Conservation (phyloP, 2,329 filamentous ascomycete genomes). For the Aspergillus texensis region DNA sequence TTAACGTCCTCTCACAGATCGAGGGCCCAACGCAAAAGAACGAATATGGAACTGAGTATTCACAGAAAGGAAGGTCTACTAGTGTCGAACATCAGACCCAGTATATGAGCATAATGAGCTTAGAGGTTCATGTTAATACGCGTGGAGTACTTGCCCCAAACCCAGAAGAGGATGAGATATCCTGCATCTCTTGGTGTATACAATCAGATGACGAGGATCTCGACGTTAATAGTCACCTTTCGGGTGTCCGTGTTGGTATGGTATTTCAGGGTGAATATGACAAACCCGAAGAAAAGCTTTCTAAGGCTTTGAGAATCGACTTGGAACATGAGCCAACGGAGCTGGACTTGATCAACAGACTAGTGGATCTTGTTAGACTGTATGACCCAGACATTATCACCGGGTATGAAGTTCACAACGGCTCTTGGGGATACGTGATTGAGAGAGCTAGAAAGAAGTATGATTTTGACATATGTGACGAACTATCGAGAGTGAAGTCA, state of each 20-base stretch:
- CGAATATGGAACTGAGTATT: constrained; percentile 82
- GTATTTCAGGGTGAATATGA: constrained; percentile 69
- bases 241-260: constrained; percentile 67
- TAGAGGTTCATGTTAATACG: constrained; percentile 91
- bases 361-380: constrained; percentile 81
- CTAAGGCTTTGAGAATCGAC: constrained; percentile 63
- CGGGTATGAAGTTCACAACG: constrained; percentile 90
- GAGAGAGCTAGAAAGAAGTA: constrained; percentile 85
- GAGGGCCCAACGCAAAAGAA: constrained; percentile 84
- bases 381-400: constrained; percentile 91
- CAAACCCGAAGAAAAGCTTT: constrained; percentile 62
- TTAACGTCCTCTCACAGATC: constrained; percentile 71
- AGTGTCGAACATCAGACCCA: constrained; percentile 81
- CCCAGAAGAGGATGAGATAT: constrained; percentile 85
- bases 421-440: constrained; percentile 94
- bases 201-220: constrained; percentile 70
- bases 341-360: constrained; percentile 78
- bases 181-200: constrained; percentile 87
- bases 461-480: constrained; percentile 86
- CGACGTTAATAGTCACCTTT: constrained; percentile 51
- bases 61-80: constrained; percentile 72
- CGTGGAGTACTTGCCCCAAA: constrained; percentile 80
- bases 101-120: constrained; percentile 95
- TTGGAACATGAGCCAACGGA: constrained; percentile 77
- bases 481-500: constrained; percentile 84